Conservation (phyloP, 805 yeast species). For the Lipomyces yamanashiensis region DNA sequence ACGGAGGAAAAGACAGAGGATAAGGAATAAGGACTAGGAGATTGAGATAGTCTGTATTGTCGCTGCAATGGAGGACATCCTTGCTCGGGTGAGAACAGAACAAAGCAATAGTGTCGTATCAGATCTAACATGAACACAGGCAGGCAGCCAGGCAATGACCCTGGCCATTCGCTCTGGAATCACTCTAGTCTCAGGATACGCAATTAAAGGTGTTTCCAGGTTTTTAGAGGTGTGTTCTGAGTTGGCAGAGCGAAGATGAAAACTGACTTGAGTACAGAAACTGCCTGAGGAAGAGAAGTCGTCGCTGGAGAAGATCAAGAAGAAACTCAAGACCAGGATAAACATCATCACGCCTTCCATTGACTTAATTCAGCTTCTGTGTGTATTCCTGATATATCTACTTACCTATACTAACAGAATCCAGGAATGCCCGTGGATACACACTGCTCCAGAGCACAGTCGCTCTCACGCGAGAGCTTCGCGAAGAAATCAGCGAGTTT, state of each 20-base stretch:
- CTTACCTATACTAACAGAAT: neutral
- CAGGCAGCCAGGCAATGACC: conserved; percentile 78
- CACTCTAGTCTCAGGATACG: conserved; percentile 73
- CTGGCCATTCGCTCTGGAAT: conserved; percentile 79
- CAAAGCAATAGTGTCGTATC: neutral
- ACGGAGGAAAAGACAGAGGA: no score
- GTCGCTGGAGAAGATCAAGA: conserved; percentile 50
- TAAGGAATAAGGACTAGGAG: no score
- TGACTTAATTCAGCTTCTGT: conserved; percentile 63
- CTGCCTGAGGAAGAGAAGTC: conserved; percentile 57
- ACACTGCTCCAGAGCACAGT: conserved; percentile 61
- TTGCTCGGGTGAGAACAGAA: conserved; percentile 10
- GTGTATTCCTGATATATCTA: neutral
- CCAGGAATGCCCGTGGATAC: conserved; percentile 60
- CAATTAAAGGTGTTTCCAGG: conserved; percentile 63
- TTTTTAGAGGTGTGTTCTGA: conserved; percentile 51
- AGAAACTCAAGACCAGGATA: conserved; percentile 60
- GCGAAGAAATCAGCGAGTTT: conserved; percentile 61
- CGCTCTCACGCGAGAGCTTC: conserved; percentile 58
- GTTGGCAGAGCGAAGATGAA: conserved; percentile 25
- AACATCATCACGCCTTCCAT: conserved; percentile 67
- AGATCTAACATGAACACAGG: conserved; percentile 46
- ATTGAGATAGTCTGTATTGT: no score
- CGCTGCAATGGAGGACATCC: conserved; percentile 15
- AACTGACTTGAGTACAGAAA: conserved; percentile 22